Evolutionary conservation across 257 asterid genomes (phyloP), one percentile per base, ranked within the genome.

Genomic region (Fraxinus excelsior): DNA sequence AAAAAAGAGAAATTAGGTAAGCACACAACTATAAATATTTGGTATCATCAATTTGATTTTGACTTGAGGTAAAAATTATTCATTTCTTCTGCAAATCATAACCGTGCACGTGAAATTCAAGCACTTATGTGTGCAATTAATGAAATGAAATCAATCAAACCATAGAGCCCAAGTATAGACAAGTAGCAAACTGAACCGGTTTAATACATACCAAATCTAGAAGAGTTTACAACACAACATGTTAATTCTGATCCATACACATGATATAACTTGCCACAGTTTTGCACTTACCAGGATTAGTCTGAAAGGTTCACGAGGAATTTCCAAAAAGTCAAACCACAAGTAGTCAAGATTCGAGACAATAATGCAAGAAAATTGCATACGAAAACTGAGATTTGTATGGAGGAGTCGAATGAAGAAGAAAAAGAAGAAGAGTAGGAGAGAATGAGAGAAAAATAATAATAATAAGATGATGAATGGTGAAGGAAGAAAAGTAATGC

Each of bases 401-500:
- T 25, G 58, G 51, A 62, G 74, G 18, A 34, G 81, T 67, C 4
- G 69, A 29, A 74, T 29, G 79, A 79, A 34, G 77, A 68, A n/a
- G 42, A 70, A 51, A 58, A 37, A 14, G 28, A 76, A n/a, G 80
- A 65, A 67, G 68, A 53, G 62, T 73, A 77, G 73, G 68, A 72
- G 71, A 84, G 35, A 64, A 79, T 82, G 73, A 70, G 85, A 82
- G 71, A 53, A 77, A 53, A 77, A 84, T 74, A 60, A 76, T 67
- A 76, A 72, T 51, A 74, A 35, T 3, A 31, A 31, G 4, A 31
- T 1, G 74, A 81, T 85, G 77, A 81, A 88, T 85, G 79, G 81
- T 85, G 88, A 72, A 74, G 79, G 87, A 74, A 60, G 72, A 80
- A 84, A 88, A 83, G 87, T 80, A 69, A 76, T 84, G 82, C 86